Base-by-base conservation (phyloP, 2,329 filamentous ascomycete genomes). In the Pseudofabraea citricarpa region DNA sequence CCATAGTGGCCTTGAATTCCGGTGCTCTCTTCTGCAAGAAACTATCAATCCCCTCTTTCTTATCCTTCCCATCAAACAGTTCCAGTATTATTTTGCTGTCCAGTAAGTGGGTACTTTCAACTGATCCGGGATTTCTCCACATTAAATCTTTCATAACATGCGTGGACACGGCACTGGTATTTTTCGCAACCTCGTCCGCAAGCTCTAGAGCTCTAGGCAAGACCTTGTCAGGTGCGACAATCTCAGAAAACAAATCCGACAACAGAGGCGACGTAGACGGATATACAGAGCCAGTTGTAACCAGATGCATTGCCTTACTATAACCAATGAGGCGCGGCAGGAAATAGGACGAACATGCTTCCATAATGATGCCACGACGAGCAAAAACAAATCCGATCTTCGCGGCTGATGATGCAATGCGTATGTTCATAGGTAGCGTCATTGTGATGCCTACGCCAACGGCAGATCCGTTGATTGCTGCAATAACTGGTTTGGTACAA, bases 351-450 rank as follows among this genome's bases (percentile, higher is more conserved):
- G 74, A 80, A 57, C 77, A 83, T 1, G 82, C 84, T 63, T 90
- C 86, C 76, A 86, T 83, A 46, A 79, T 72, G 55, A 90, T 71
- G 1, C 85, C 85, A 33, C 85, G 73, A 20, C 83, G 75, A 19
- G 75, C 72, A 61, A 90, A 90, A 15, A 88, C 83, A 58, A 89
- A 87, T 41, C 85, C 85, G 49, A 89, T 75, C 57, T 84, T 85
- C 2, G 83, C 81, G 9, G 67, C 64, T 31, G 65, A 59, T 51
- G 75, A 78, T 31, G 69, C 77, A 49, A 83, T 46, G 22, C 73
- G 67, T 41, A 77, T 68, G 38, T 68, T 70, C 41, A 72, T 73
- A 2, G 78, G 70, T 4, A 82, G 67, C 22, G 77, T 77, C 72
- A 81, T 77, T 27, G 78, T 82, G 52, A 81, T 75, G 19, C 79